Evolutionary conservation across 1,139 yeast genomes (phyloP), one percentile per base, ranked within the genome.

Genomic region (Meyerozyma carpophila): DNA sequence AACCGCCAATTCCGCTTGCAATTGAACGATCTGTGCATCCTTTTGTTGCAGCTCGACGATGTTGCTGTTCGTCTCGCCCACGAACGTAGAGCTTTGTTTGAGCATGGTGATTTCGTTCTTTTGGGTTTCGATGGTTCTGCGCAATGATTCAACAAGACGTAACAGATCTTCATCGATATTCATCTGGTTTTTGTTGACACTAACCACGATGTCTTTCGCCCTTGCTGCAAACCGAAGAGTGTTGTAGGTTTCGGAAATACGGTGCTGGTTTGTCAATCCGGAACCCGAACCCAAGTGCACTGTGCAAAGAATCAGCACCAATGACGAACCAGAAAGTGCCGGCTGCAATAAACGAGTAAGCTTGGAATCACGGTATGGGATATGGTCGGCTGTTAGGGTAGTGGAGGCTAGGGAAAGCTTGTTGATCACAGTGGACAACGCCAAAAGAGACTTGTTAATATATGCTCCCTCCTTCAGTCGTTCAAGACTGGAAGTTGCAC

Each of bases 351-450:
- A 66, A 46, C 98, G 70, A 0, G 98, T 91, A 44, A 91, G 75
- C 57, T 91, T 91, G 2, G 96, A 89, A 59, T 91, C 98, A 59
- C 98, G 72, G 63, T 89, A 91, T 1, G 97, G 96, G 28, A 93
- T 79, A 59, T 91, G 97, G 18, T 69, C 77, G 4, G 47, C 28
- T 3, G 39, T 21, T 8, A 44, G 37, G 25, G 57, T 54, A 16
- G 65, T 53, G 5, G 69, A 50, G 3, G 68, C 57, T 16, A 63
- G 52, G 1, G 90, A 82, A 36, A 91, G 70, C 52, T 88, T 82
- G 29, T 94, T 81, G 44, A 91, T 89, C 14, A 91, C 96, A 0
- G 95, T 88, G 8, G 96, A 90, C 43, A 91, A 73, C 0, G 98
- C 95, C 46, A 93, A 69, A 39, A 91, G 73, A 0, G 97, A 90